Base-by-base conservation (phyloP, 441 rosid genomes). In the Kokia cookei region DNA sequence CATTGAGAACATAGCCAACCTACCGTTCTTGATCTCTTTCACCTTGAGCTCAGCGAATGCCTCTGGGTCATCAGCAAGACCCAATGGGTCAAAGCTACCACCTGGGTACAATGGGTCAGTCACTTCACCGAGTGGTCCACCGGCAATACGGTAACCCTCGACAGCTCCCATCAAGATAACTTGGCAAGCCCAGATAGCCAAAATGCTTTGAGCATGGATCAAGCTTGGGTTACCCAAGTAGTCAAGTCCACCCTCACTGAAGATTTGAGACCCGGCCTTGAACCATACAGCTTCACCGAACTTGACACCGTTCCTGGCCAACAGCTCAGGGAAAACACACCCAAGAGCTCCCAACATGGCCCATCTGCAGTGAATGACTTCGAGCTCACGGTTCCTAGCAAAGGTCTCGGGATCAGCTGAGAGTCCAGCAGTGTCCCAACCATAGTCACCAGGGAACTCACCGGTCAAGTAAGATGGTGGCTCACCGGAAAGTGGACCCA, bases 371-470 rank as follows among this genome's bases (percentile, higher is more conserved):
- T 91, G 97, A 82, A 91, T 91, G 37, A 91, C 97, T 74, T 91
- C 94, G 1, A 91, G 89, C 84, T 91, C 97, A 43, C 94, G 88
- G 87, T 91, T 91, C 84, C 80, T 89, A 15, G 93, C 94, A 3
- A 91, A 91, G 63, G 97, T 91, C 77, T 88, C 94, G 0, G 93
- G 97, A 74, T 91, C 94, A 5, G 97, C 94, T 0, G 94, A 91
- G 62, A 91, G 85, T 13, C 97, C 97, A 1, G 94, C 94, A 0
- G 97, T 89, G 90, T 91, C 94, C 97, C 94, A 91, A 4, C 94
- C 94, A 15, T 89, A 91, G 82, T 91, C 93, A 0, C 94, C 93
- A 0, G 94, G 91, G 83, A 91, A 88, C 72, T 88, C 90, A 0
- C 88, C 86, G 0, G 90, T 86, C 78, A 86, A 80, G 83, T 86